phyloP scores from a whole-genome alignment of 2,329 filamentous ascomycete species.

The Xylariaceae sp. region DNA sequence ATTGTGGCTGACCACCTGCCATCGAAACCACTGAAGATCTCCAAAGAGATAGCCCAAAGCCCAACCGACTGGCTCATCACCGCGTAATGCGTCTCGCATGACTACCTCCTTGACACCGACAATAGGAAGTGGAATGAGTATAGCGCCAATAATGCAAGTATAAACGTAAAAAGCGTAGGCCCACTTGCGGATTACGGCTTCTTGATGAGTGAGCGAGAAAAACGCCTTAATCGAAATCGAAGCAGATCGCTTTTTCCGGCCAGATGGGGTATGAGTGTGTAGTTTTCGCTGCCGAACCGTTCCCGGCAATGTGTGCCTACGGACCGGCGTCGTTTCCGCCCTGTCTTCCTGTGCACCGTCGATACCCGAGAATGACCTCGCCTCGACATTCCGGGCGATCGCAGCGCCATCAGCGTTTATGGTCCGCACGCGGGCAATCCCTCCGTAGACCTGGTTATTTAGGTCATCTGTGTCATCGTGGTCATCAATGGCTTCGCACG shows the following conservation, averaged over 20 bases:
- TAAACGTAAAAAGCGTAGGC: conserved; percentile 84
- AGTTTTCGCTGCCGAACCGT: conserved; percentile 45
- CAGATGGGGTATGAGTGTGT: conserved; percentile 63
- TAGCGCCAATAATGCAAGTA: conserved; percentile 64
- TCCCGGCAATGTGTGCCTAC: conserved; percentile 61
- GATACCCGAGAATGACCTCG: conserved; percentile 5
- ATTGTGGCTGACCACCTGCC: conserved; percentile 70
- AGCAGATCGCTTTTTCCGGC: conserved; percentile 68
- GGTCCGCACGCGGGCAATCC: conserved; percentile 29
- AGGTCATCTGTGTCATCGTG: conserved; percentile 36
- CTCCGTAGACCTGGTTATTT: conserved; percentile 13
- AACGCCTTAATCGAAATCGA: conserved; percentile 73
- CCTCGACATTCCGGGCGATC: conserved; percentile 11
- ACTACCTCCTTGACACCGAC: conserved; percentile 75
- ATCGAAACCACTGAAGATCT: conserved; percentile 73
- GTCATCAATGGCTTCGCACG: conserved; percentile 41
- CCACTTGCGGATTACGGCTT: conserved; percentile 81
- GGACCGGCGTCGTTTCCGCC: conserved; percentile 25
- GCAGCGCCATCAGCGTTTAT: conserved; percentile 24
- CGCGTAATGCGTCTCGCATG: conserved; percentile 67
- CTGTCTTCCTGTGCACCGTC: conserved; percentile 21
- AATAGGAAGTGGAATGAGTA: conserved; percentile 57
- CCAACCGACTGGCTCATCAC: conserved; percentile 88
- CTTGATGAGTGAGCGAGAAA: conserved; percentile 77
- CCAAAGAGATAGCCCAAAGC: conserved; percentile 88